Conservation (phyloP, 2,329 filamentous ascomycete genomes). For the Fusarium goolgardi region DNA sequence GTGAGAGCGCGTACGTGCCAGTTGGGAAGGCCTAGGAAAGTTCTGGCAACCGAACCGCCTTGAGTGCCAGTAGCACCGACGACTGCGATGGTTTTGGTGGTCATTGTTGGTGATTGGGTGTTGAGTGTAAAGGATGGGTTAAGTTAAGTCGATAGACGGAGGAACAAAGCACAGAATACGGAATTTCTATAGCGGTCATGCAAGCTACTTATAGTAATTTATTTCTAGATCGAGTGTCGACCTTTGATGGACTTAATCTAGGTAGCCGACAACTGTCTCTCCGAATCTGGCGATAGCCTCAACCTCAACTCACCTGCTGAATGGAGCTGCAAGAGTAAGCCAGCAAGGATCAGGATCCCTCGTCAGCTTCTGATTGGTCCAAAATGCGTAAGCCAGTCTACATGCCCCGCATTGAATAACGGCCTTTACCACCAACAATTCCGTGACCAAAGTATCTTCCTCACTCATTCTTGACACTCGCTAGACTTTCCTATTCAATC, state of each 20-base stretch:
- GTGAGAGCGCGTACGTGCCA: slow-evolving; percentile 61
- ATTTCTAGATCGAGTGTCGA: not conserved
- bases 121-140: not conserved
- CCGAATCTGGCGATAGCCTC: not conserved
- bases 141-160: not conserved
- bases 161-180: accelerated
- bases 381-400: slow-evolving; percentile 39
- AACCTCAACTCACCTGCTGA: not conserved
- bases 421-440: slow-evolving; percentile 7
- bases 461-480: not conserved
- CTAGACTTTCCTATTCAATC: not conserved
- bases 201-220: not conserved
- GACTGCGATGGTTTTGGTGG: slow-evolving; percentile 53
- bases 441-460: not conserved
- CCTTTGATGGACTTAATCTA: not conserved
- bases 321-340: slow-evolving; percentile 20
- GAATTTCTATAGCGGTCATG: accelerated
- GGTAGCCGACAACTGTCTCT: not conserved
- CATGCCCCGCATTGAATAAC: not conserved
- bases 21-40: slow-evolving; percentile 52
- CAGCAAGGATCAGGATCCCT: not conserved
- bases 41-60: slow-evolving; percentile 60
- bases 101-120: slow-evolving; percentile 8
- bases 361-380: slow-evolving; percentile 17
- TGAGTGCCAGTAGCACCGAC: slow-evolving; percentile 62